These are phyloP conservation scores for Lepidium didymum DNA, from an alignment of 345 rosid species.

Conservation along the genomic window DNA sequence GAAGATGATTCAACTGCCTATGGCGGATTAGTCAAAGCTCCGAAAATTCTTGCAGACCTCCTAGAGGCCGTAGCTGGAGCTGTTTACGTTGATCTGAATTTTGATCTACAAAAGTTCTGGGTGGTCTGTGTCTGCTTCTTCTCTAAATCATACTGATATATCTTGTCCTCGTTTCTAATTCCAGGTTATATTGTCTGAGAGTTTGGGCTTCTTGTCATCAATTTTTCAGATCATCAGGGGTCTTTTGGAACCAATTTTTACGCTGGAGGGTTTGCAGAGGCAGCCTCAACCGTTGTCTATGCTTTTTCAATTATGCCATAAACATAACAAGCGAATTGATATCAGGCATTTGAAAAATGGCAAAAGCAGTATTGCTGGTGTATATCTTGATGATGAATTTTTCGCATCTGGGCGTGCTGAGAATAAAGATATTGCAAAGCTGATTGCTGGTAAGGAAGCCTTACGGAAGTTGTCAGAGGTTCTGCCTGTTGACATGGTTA, in stretches of 20 bases:
- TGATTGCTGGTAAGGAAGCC: constrained; percentile 57
- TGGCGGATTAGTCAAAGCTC: constrained; percentile 74
- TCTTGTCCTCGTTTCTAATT: neutral
- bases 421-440: constrained; percentile 60
- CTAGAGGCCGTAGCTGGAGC: constrained; percentile 79
- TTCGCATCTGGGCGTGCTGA: constrained; percentile 50
- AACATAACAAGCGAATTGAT: constrained; percentile 45
- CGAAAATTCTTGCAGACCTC: constrained; percentile 72
- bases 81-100: constrained; percentile 47
- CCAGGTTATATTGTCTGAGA: neutral
- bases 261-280: constrained; percentile 40
- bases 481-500: constrained; percentile 1
- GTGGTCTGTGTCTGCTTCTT: constrained; percentile 37
- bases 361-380: constrained; percentile 31
- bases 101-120: constrained; percentile 61
- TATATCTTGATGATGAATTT: constrained; percentile 44
- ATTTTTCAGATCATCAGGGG: constrained; percentile 51
- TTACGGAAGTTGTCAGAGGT: constrained; percentile 34
- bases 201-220: neutral
- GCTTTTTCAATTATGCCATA: constrained; percentile 58
- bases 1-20: constrained; percentile 42
- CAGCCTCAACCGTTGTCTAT: constrained; percentile 68
- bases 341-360: constrained; percentile 36
- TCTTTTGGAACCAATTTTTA: constrained; percentile 64
- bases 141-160: neutral